Evolutionary conservation across 1,284 basidiomycete species (phyloP), one percentile per base, ranked within the genome.

Genomic region (Golubevia sp.): DNA sequence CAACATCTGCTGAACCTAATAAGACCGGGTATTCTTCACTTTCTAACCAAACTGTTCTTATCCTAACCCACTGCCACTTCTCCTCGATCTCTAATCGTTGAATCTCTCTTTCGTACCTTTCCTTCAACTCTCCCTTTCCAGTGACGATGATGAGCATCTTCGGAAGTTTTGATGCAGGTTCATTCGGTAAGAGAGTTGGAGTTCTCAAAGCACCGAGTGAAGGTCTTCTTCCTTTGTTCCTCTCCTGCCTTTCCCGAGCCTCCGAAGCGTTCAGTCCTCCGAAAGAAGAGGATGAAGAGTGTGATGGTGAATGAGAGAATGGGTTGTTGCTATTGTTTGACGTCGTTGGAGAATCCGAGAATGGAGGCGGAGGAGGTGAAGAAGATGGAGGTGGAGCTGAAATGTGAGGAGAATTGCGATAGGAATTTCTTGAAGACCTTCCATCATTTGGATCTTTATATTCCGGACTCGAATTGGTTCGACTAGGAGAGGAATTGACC

Each of bases 1-100:
- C 97, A 20, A 99, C 75, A 84, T 99, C 94, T 2, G 94, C 93
- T 2, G 92, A 91, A 26, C 96, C 92, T 92, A 66, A 25, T 2
- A 13, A 30, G 20, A 24, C 4, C 13, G 23, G 8, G 30, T 38
- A 56, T 51, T 83, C 80, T 8, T 63, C 65, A 1, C 70, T 56
- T 26, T 72, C 67, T 60, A 76, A 64, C 68, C 74, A 68, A 25
- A 75, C 85, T 63, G 79, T 91, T 89, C 95, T 7, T 94, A 82
- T 79, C 1, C 69, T 86, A 13, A 98, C 85, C 1, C 89, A 84
- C 0, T 93, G 92, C 85, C 99, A 99, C 76, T 94, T 91, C 73
- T 82, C 70, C 6, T 61, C 58, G 51, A 64, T 73, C 84, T 93
- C 91, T 23, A 91, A 81, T 50, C 84, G 80, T 1, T 90, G 86